Base-by-base conservation (phyloP, 108 stramenopile genomes). In the Cyclotella kingstonii region DNA sequence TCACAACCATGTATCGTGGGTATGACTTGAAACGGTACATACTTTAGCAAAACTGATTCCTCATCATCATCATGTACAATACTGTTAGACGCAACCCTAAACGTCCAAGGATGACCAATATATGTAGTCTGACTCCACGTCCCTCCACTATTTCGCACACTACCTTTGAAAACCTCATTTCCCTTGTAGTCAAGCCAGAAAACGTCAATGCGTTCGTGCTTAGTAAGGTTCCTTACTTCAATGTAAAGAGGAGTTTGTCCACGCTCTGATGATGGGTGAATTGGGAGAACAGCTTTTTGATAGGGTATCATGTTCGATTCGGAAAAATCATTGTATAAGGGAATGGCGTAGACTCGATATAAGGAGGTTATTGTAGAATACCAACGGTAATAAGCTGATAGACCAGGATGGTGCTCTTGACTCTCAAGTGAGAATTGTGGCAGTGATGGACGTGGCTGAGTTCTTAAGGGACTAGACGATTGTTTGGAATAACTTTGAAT, bases 121-220 rank as follows among this genome's bases (percentile, higher is more conserved):
- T 46, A 79, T 22, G 78, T 79, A 8, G 59, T 63, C 34, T 78
- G 77, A 34, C 70, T 72, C 79, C 80, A 87, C 0, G 63, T 76
- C 18, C 66, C 75, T 50, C 82, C 81, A 3, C 45, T 17, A 14
- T 28, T 9, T 47, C 58, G 9, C 4, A 87, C 59, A 9, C 30
- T 46, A 8, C 90, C 90, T 58, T 85, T 88, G 48, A 26, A 56
- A 0, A 80, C 52, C 46, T 83, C 79, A 9, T 60, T 73, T 0
- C 87, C 87, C 22, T 73, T 65, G 70, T 80, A 88, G 57, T 88
- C 81, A 38, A 88, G 63, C 90, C 90, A 88, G 54, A 66, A 91
- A 7, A 85, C 90, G 1, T 77, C 14, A 26, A 91, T 68, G 2
- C 23, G 11, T 6, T 42, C 35, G 43, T 68, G 52, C n/a, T 12